Evolutionary conservation across 768 basidiomycete species (phyloP), one percentile per base, ranked within the genome.

Genomic region (Leccinum pellstonianum): DNA sequence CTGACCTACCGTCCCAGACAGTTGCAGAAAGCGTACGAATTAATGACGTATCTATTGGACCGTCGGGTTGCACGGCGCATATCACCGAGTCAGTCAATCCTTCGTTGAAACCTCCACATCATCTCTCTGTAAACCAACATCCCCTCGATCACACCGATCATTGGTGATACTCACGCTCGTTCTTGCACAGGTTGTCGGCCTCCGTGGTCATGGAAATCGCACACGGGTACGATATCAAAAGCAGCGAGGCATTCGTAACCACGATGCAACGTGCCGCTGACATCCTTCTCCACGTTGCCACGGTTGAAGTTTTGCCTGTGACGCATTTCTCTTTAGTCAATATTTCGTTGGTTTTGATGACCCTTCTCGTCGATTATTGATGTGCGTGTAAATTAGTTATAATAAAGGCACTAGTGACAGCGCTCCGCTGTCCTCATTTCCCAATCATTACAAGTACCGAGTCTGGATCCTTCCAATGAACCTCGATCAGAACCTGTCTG

Each of bases 401-500:
- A 27, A 27, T 27, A 27, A 27, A 27, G 25, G 25, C 25, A 27
- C 25, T 27, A 35, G 12, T 35, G n/a, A 43, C 37, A 38, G 15
- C 37, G 15, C 37, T 17, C 15, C 37, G 37, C 41, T 41, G 38
- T 41, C 41, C 41, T 41, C 41, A 19, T 43, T 19, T n/a, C 41
- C 3, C 41, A n/a, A n/a, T 9, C 37, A 38, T 7, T 7, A 29
- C 27, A 15, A 15, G 15, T 37, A 37, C 14, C 33, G 1, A 25
- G 25, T 25, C 25, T 37, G 35, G 35, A 37, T 38, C 37, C 15
- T 8, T 23, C 8, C 8, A 47, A 93, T 93, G 91, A 90, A 89
- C 69, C 77, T 94, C 56, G 91, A 93, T 72, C 83, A 91, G 72
- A 93, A 93, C 70, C 77, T 94, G 11, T 94, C 93, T 77, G 93